Conservation (phyloP, 352 stramenopile genomes). For the Globisporangium canariense region DNA sequence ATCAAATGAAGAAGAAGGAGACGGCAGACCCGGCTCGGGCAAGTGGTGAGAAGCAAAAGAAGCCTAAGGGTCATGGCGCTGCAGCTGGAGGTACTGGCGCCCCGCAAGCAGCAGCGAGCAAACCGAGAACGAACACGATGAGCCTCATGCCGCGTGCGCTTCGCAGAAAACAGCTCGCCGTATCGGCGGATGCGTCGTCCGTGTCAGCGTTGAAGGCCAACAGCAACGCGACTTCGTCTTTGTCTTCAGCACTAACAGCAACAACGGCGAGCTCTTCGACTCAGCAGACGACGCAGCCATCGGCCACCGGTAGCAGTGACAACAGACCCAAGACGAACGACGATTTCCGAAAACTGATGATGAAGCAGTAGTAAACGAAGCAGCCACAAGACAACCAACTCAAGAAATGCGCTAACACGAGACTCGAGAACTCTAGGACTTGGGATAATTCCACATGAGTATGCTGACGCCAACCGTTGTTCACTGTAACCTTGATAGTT, state of each 20-base stretch:
- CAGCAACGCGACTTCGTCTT: neutral
- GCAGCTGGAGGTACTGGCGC: neutral
- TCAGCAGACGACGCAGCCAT: neutral
- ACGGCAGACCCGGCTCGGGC: neutral
- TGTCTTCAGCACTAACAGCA: neutral
- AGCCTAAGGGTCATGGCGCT: slow-evolving; percentile 9
- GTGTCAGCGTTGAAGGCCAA: neutral
- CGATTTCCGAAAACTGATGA: slow-evolving; percentile 65
- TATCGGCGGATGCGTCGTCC: neutral
- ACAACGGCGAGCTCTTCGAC: neutral
- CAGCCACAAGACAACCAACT: neutral
- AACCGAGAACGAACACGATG: slow-evolving; percentile 20
- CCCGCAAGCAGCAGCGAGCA: neutral
- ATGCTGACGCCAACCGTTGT: too few relatives aligned
- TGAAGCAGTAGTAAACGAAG: slow-evolving; percentile 29
- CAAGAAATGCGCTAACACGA: too few relatives aligned
- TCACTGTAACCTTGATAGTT: neutral
- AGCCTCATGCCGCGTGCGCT: slow-evolving; percentile 58
- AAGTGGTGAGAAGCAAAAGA: neutral
- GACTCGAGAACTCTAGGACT: too few relatives aligned
- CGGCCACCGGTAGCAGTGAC: neutral
- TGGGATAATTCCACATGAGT: neutral
- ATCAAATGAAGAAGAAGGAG: slow-evolving; percentile 16
- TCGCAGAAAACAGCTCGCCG: slow-evolving; percentile 27
- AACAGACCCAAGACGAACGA: slow-evolving; percentile 58